Evolutionary conservation across 805 yeast genomes (phyloP).

Genomic region (Myxozyma geophila): DNA sequence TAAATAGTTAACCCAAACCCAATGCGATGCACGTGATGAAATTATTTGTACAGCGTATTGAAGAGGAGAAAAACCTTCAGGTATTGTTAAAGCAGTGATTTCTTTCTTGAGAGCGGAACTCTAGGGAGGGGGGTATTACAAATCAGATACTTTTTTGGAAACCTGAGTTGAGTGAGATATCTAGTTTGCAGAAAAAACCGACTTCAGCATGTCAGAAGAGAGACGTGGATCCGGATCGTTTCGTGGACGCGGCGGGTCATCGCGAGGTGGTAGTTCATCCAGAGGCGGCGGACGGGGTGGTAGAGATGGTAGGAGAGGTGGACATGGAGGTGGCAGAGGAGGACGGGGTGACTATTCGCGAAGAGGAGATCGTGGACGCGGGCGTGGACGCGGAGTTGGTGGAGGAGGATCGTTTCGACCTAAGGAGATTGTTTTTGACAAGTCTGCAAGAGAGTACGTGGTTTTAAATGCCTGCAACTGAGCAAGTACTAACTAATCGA

Average conservation of each 20-base stretch:
- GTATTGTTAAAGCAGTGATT: too few species aligned
- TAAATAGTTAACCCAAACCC: background rate
- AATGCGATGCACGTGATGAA: background rate
- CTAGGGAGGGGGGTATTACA: too few species aligned
- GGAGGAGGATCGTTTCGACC: constrained; percentile 23
- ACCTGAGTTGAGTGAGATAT: too few species aligned
- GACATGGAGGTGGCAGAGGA: constrained; percentile 1
- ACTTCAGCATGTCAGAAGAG: background rate
- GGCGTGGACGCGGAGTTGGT: constrained; percentile 1
- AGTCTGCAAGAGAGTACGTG: constrained; percentile 62
- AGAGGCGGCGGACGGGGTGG: constrained; percentile 7
- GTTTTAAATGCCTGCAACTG: too few species aligned
- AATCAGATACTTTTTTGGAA: too few species aligned
- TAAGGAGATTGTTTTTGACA: constrained; percentile 78
- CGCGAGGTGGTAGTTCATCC: constrained; percentile 4
- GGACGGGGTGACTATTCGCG: background rate
- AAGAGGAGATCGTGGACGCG: background rate
- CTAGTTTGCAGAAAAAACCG: background rate
- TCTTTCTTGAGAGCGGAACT: too few species aligned
- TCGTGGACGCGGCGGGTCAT: constrained; percentile 15
- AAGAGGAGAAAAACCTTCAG: background rate
- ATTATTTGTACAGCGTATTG: background rate
- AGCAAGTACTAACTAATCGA: background rate
- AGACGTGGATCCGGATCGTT: background rate
- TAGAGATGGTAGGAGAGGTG: background rate